phyloP scores from a whole-genome alignment of 2,329 filamentous ascomycete species.

The Trichothecium roseum region DNA sequence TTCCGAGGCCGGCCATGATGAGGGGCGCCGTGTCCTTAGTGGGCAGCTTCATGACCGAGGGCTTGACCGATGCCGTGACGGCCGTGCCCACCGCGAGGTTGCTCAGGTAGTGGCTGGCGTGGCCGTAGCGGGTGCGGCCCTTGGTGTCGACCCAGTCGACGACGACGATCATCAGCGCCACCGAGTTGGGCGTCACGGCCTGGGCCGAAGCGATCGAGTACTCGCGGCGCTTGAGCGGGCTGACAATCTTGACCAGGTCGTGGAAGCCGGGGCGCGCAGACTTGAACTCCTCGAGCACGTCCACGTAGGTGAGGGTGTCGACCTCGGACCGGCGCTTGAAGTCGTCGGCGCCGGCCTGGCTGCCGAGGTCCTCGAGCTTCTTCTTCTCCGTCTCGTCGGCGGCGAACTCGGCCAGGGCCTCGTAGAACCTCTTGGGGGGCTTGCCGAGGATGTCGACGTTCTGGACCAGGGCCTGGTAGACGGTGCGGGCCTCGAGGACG shows the following conservation, averaged over 20 bases:
- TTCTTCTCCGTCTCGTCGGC: slow-evolving; percentile 73
- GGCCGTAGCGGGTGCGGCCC: slow-evolving; percentile 82
- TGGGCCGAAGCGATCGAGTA: slow-evolving; percentile 99
- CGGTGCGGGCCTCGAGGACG: slow-evolving; percentile 75
- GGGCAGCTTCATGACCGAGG: slow-evolving; percentile 98
- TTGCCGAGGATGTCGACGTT: slow-evolving; percentile 96
- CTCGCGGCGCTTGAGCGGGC: slow-evolving; percentile 88
- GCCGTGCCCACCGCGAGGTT: slow-evolving; percentile 62
- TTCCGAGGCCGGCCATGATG: slow-evolving; percentile 99
- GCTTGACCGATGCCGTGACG: slow-evolving; percentile 90
- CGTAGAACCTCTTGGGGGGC: slow-evolving; percentile 96
- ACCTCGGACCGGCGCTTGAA: slow-evolving; percentile 90
- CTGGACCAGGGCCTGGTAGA: slow-evolving; percentile 83
- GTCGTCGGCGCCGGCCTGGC: slow-evolving; percentile 71
- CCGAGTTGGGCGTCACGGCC: slow-evolving; percentile 80
- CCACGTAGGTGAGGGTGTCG: slow-evolving; percentile 83
- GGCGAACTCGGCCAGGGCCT: slow-evolving; percentile 78
- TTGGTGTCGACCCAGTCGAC: slow-evolving; percentile 88
- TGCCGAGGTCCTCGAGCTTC: slow-evolving; percentile 65
- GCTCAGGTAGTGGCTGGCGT: slow-evolving; percentile 85
- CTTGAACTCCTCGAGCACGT: slow-evolving; percentile 79
- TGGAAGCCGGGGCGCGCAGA: slow-evolving; percentile 84
- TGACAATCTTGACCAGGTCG: slow-evolving; percentile 79
- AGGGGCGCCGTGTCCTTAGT: slow-evolving; percentile 77
- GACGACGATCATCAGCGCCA: slow-evolving; percentile 92